Conservation (phyloP, 208 protist genomes). For the Tritrichomonas musculus region DNA sequence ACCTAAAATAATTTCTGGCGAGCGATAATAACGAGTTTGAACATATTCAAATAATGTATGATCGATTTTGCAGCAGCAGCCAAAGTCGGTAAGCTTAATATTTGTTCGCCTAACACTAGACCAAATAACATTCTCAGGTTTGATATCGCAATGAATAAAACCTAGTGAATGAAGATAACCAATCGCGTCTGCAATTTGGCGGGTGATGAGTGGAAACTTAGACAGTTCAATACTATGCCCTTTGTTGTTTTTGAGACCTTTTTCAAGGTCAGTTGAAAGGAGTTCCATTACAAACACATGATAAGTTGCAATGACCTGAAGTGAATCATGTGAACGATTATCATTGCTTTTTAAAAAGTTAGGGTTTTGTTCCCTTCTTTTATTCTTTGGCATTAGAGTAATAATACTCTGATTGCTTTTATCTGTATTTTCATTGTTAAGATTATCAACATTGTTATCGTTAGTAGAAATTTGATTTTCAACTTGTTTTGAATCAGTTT, state of each 20-base stretch:
- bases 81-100: slow-evolving; percentile 61
- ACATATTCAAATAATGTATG: slow-evolving; percentile 78
- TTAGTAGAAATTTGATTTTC: too few species aligned
- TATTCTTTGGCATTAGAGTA: too few species aligned
- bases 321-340: too few species aligned
- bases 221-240: not conserved
- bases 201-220: not conserved
- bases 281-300: not conserved
- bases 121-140: slow-evolving; percentile 63
- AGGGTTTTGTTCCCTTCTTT: too few species aligned
- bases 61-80: slow-evolving; percentile 52
- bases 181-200: not conserved
- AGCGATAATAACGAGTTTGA: slow-evolving; percentile 65
- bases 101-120: not conserved
- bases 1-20: slow-evolving; percentile 60
- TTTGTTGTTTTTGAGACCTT: not conserved
- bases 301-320: not conserved
- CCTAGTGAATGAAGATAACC: not conserved
- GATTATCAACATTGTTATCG: too few species aligned
- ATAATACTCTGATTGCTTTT: too few species aligned
- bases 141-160: slow-evolving; percentile 52
- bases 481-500: too few species aligned
- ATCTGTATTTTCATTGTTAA: too few species aligned
- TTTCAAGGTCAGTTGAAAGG: not conserved
- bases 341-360: too few species aligned